Percentiles rank a stretch among this genome's conserved stretches.
These are phyloP conservation scores for Verticillium tricorpus DNA, from an alignment of 2,329 filamentous ascomycete genomes.

Conservation along the genomic window DNA sequence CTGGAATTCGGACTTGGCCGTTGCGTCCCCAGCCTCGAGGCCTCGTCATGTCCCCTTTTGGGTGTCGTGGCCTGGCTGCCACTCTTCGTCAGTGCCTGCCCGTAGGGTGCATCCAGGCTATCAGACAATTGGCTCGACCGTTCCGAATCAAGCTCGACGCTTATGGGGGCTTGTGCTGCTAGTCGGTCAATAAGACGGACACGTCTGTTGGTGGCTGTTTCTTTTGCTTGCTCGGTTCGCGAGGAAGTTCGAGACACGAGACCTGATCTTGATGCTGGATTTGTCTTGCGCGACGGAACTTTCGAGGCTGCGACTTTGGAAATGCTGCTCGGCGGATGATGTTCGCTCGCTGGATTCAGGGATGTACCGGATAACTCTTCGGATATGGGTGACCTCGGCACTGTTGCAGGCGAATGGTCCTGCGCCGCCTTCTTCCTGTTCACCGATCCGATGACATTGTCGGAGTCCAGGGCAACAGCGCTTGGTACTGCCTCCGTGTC, in stretches of 20 bases:
- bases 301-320: neutral
- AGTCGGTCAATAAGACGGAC: conserved; percentile 13
- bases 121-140: neutral
- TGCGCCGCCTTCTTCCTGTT: neutral
- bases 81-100: neutral
- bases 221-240: neutral
- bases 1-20: conserved; percentile 4
- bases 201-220: neutral
- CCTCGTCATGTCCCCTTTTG: neutral
- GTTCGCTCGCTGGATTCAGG: neutral
- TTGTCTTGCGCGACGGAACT: neutral
- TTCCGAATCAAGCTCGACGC: conserved; percentile 2
- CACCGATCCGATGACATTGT: neutral
- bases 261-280: neutral
- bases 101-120: neutral
- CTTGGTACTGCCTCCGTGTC: neutral
- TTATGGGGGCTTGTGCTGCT: conserved; percentile 9
- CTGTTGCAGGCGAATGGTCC: neutral
- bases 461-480: neutral
- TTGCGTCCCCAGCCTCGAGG: conserved; percentile 5
- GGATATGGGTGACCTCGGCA: neutral
- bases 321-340: neutral
- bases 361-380: neutral
- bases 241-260: neutral
- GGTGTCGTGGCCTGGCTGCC: neutral